Base-by-base conservation (phyloP, 208 protist genomes). In the Wallacemonas sp. region DNA sequence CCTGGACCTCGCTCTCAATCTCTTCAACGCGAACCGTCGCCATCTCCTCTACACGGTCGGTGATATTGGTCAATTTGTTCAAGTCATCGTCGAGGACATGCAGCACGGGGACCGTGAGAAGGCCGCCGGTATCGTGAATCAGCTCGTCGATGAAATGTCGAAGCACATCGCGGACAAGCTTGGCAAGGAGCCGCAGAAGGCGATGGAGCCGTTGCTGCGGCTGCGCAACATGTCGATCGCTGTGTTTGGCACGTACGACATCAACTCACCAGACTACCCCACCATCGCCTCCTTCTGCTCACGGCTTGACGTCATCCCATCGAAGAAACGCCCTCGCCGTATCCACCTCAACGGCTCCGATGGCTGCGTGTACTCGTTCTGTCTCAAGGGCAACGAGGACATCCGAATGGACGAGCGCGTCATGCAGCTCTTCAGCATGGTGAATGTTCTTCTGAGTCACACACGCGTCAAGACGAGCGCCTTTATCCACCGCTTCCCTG, bases 391-490 rank as follows among this genome's bases (percentile, higher is more conserved):
- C 23, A 98, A 99, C 73, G 98, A 99, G 80, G 97, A 99, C 76
- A 93, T 99, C 47, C 88, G 98, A 29, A 98, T 99, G 96, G 99
- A 99, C 78, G 99, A 99, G 88, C 92, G 99, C 23, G 99, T 99
- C 26, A 99, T 99, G 99, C 98, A 99, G 89, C 88, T 99, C 30
- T 99, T 99, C 74, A 98, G 97, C 14, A 95, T 99, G 58, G 98
- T 99, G 16, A 99, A 99, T 87, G 98, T 97, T n/a, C 89, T 99
- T 5, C 87, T 99, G 6, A 85, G 71, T n/a, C 80, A 90, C 67
- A 90, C 97, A 38, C 83, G 88, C n/a, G 90, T 88, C 24, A 78
- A 90, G 12, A 85, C 76, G 71, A 74, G 84, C 54, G 81, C 80
- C 4, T 80, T 87, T 65, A 99, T 99, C 63, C 85, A 93, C 62